Percentiles rank a stretch among this genome's conserved stretches.
These are phyloP conservation scores for Apostasia shenzhenica DNA, from an alignment of 106 monocot species.

Conservation along the genomic window DNA sequence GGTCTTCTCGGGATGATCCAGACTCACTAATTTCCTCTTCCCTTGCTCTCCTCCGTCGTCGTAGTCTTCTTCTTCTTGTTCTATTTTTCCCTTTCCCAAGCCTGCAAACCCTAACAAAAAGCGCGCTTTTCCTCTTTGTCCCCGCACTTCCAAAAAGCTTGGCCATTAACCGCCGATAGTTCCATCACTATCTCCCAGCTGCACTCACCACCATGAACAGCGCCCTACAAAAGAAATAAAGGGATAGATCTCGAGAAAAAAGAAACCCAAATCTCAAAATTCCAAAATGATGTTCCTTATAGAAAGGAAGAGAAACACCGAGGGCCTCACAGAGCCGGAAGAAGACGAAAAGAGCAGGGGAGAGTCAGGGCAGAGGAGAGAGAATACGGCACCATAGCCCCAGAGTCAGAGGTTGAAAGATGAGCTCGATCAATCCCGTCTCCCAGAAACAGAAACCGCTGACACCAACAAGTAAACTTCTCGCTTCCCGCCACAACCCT, in stretches of 20 bases:
- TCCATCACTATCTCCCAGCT: not conserved
- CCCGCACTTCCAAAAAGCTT: not conserved
- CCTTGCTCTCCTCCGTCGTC: too few relatives aligned
- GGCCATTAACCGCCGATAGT: not conserved
- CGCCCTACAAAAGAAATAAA: not conserved
- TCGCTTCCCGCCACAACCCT: not conserved
- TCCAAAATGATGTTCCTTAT: not conserved
- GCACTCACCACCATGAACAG: not conserved
- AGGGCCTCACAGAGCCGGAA: constrained; percentile 1
- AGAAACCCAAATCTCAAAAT: not conserved
- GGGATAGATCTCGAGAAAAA: not conserved
- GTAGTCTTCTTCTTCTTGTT: too few relatives aligned
- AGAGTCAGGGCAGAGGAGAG: not conserved
- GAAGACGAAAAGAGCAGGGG: too few relatives aligned
- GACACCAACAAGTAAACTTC: constrained; percentile 4
- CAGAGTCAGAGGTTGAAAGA: not conserved
- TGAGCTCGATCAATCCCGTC: constrained; percentile 2
- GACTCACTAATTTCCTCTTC: constrained; percentile 2
- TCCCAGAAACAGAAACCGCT: not conserved
- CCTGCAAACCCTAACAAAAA: not conserved
- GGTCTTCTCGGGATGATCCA: constrained; percentile 43
- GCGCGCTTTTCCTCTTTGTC: not conserved
- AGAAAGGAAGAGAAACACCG: not conserved
- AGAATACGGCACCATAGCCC: not conserved
- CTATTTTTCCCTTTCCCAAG: constrained; percentile 1